Evolutionary conservation across 2,329 filamentous ascomycete genomes (phyloP), one percentile per base, ranked within the genome.

Genomic region (Aureobasidium sp.): DNA sequence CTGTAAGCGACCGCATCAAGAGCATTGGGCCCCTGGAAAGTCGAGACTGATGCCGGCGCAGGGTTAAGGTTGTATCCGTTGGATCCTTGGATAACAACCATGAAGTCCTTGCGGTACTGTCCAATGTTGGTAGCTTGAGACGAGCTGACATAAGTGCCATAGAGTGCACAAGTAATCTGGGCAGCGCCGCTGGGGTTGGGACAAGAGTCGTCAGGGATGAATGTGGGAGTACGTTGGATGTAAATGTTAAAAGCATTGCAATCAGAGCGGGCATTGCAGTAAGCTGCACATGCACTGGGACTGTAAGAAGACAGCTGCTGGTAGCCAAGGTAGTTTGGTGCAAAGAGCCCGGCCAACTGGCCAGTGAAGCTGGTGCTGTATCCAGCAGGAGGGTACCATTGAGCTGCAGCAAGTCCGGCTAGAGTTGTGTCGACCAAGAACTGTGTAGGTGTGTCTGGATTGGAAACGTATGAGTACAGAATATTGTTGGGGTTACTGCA

Each of bases 101-200:
- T 63, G 58, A 72, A 72, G 27, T 69, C 58, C 14, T 65, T 64
- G 11, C 68, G 63, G 41, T 62, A 69, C 22, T 69, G 61, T 25
- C 69, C 69, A 11, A 58, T 59, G 64, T 72, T 72, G 57, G 65
- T 70, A 0, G 70, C 69, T 5, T 61, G 64, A 1, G 65, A 61
- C 6, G 55, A 37, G 25, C 61, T 45, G 14, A 65, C 55, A 9
- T n/a, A 42, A 17, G 51, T 41, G 25, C 63, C 63, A 27, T 59
- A 65, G 22, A 65, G 51, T 17, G 55, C 62, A 49, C 64, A 65
- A n/a, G 41, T 47, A 14, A 65, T 49, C 6, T 25, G 17, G 4
- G 64, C 41, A n/a, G 17, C 49, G 22, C 60, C 59, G 14, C 17
- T 44, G 3, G 64, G 64, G 45, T 63, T 63, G 8, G 60, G 49